Evolutionary conservation across 306 rosid genomes (phyloP), one percentile per base, ranked within the genome.

Genomic region (Sphenostylis stenocarpa): DNA sequence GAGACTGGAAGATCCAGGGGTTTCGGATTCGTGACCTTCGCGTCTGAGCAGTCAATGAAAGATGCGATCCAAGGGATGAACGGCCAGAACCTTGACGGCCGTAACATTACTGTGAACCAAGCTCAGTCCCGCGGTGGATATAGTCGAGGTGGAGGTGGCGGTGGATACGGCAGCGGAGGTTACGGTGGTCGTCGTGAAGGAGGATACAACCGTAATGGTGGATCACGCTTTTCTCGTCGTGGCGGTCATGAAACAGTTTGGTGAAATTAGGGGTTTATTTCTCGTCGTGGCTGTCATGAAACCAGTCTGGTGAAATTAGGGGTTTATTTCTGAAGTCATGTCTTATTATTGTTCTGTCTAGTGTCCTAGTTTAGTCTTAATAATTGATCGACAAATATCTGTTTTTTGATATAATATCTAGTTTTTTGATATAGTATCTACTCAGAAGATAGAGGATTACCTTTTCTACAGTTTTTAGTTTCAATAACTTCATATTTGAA

Each of bases 1-100:
- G 98, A 91, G 69, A 91, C 96, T 13, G 97, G 96, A 2, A 77
- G 98, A 14, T 90, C 98, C 0, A 90, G 96, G n/a, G 98, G 97
- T 0, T 94, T 94, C 0, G 97, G 97, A 76, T 94, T 94, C 47
- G 97, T 94, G 0, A 94, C 98, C 13, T 94, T 90, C 77, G 16
- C 78, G 3, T 28, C 56, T 1, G 97, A 94, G 82, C 57, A 91
- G 47, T 34, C 94, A 0, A 86, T 94, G 97, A 89, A 80, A 70
- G 88, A 85, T 8, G 98, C 98, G 0, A 94, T 94, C 2, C 97
- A 94, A 1, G 91, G 71, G 0, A 89, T 92, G 97, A 94, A 94
- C 66, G 97, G 96, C 2, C 90, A 86, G 69, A 71, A 81, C 5
- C 89, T 94, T 0, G 98, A 91, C 15, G 98, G 97, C 2, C 94